Evolutionary conservation across 768 basidiomycete genomes (phyloP).

Genomic region (Artomyces pyxidatus): DNA sequence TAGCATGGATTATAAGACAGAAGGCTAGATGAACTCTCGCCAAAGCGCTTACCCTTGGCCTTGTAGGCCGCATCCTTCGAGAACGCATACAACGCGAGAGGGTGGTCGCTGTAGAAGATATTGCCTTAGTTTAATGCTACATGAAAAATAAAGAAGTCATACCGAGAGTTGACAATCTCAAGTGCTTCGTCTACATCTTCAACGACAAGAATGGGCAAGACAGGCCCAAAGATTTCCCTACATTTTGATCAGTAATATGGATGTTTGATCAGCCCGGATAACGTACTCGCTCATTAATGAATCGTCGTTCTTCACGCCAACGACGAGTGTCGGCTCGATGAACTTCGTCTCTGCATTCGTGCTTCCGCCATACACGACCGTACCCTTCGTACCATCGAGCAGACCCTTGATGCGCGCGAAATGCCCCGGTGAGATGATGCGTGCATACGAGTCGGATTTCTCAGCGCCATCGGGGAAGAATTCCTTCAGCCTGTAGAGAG

Average conservation of each 20-base stretch:
- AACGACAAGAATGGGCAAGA: conserved; percentile 67
- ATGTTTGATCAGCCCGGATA: neutral
- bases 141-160: conserved; percentile 4
- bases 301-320: conserved; percentile 51
- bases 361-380: conserved; percentile 55
- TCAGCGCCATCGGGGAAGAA: conserved; percentile 39
- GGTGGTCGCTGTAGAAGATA: conserved; percentile 43
- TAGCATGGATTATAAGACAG: conserved; percentile 16
- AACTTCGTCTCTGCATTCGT: conserved; percentile 46
- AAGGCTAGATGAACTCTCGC: too few species aligned
- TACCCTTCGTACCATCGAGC: conserved; percentile 63
- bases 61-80: conserved; percentile 49
- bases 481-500: neutral
- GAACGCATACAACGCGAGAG: conserved; percentile 73
- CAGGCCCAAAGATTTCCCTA: conserved; percentile 79
- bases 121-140: neutral
- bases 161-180: conserved; percentile 53
- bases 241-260: neutral
- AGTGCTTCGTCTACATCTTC: conserved; percentile 62
- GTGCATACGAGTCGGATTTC: conserved; percentile 36
- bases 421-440: conserved; percentile 46
- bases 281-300: conserved; percentile 68
- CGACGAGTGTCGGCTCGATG: conserved; percentile 69
- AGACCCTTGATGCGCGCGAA: conserved; percentile 50
- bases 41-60: conserved; percentile 38